These are phyloP conservation scores for Pseudoneurospora amorphoporcata DNA, from an alignment of 495 filamentous ascomycete genomes.

Conservation along the genomic window DNA sequence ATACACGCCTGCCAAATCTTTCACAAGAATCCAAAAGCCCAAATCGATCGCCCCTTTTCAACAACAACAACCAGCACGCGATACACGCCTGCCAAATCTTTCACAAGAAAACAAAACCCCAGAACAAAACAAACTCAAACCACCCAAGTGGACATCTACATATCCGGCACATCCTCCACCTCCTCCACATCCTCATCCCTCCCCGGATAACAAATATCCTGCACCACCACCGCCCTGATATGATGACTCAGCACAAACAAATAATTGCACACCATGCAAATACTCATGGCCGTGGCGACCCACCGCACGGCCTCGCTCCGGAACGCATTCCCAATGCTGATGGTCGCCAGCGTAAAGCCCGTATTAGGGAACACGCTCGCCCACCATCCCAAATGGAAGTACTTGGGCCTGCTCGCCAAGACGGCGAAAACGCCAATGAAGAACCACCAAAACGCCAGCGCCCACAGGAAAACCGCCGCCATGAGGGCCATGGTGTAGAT, in stretches of 20 bases:
- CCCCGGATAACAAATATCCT: constrained; percentile 52
- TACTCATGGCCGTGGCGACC: constrained; percentile 40
- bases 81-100: not conserved
- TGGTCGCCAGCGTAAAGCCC: constrained; percentile 43
- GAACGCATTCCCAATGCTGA: constrained; percentile 36
- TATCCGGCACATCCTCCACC: constrained; percentile 39
- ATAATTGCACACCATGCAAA: constrained; percentile 47
- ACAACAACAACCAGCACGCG: not conserved
- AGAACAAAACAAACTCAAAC: not conserved
- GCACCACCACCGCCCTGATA: constrained; percentile 40
- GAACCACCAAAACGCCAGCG: constrained; percentile 68
- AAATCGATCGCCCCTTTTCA: not conserved
- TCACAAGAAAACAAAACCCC: not conserved
- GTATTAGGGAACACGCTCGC: constrained; percentile 52
- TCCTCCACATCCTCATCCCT: constrained; percentile 48
- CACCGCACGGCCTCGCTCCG: constrained; percentile 33
- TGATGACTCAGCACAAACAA: constrained; percentile 45
- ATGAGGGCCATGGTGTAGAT: constrained; percentile 44
- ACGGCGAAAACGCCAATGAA: constrained; percentile 48
- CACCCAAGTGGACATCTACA: not conserved
- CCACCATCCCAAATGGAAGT: constrained; percentile 49
- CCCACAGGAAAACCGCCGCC: constrained; percentile 58
- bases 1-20: not conserved
- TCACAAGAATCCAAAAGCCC: not conserved
- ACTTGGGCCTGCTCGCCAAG: constrained; percentile 35